Conservation (phyloP, 1,139 yeast genomes). For the Geotrichum australiense region DNA sequence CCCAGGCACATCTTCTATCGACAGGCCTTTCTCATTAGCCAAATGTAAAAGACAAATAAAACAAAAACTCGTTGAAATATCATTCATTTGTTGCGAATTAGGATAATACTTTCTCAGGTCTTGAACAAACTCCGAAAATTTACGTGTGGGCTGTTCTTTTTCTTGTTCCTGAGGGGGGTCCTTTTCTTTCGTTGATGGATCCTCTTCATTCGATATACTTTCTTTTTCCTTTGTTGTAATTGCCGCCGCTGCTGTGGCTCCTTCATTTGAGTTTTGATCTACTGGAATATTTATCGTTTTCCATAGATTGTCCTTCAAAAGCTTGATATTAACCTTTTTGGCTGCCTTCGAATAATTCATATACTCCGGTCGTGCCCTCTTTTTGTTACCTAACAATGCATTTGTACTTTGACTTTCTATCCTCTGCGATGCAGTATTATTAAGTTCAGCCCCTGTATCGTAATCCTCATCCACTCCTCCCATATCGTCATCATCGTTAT, state of each 20-base stretch:
- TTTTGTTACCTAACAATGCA: conserved; percentile 7
- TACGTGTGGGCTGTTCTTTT: conserved; percentile 26
- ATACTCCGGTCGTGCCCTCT: conserved; percentile 46
- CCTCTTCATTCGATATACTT: conserved; percentile 1
- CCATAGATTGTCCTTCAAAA: conserved; percentile 82
- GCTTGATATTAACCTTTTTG: conserved; percentile 74
- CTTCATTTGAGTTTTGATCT: not conserved
- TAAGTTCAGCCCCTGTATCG: conserved; percentile 19
- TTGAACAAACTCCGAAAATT: conserved; percentile 44
- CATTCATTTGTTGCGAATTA: conserved; percentile 38
- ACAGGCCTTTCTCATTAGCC: conserved; percentile 81
- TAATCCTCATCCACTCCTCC: conserved; percentile 23
- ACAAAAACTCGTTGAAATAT: conserved; percentile 80
- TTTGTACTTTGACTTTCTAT: conserved; percentile 1
- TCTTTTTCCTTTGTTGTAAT: conserved; percentile 7
- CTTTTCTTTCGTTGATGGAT: not conserved
- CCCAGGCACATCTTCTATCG: conserved; percentile 49
- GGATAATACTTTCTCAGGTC: conserved; percentile 33
- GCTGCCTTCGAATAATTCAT: conserved; percentile 75
- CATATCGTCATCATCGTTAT: conserved; percentile 32
- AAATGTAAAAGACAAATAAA: conserved; percentile 79
- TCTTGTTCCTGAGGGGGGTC: not conserved
- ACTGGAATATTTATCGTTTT: conserved; percentile 35
- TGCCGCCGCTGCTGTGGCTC: conserved; percentile 17
- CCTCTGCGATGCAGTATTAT: conserved; percentile 4